Percentiles rank a stretch among this genome's conserved stretches.
Evolutionary conservation across 306 rosid genomes (phyloP).

Genomic region (Corylus avellana): DNA sequence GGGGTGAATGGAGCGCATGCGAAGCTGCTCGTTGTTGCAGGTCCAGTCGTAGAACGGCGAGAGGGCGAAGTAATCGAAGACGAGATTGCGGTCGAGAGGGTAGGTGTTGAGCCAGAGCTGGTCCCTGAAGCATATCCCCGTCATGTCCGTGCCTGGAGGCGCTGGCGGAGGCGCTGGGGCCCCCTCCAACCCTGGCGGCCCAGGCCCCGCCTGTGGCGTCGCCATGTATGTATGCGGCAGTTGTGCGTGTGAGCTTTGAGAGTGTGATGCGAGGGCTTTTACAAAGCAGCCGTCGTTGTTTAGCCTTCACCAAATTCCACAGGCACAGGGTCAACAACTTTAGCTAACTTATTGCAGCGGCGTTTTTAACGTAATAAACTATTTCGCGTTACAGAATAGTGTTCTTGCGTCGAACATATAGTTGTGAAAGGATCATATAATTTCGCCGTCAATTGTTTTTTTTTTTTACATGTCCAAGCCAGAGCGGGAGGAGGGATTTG

Average conservation of each 20-base stretch:
- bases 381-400: background rate
- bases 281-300: no score
- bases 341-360: background rate
- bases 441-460: no score
- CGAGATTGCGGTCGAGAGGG: conserved; percentile 85
- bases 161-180: conserved; percentile 44
- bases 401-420: no score
- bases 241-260: no score
- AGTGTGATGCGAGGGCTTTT: background rate
- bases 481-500: no score
- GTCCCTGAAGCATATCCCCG: conserved; percentile 93
- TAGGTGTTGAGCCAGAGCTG: conserved; percentile 90
- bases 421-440: no score
- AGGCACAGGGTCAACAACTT: background rate
- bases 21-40: conserved; percentile 88
- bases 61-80: conserved; percentile 90
- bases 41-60: conserved; percentile 95
- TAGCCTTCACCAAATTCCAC: no score
- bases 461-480: no score
- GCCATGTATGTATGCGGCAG: conserved; percentile 39
- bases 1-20: conserved; percentile 88
- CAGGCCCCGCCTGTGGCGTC: conserved; percentile 41
- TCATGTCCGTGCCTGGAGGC: conserved; percentile 91
- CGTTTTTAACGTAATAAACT: background rate
- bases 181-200: conserved; percentile 60